Evolutionary conservation across 441 rosid genomes (phyloP).

Genomic region (Aquilaria agallochum): DNA sequence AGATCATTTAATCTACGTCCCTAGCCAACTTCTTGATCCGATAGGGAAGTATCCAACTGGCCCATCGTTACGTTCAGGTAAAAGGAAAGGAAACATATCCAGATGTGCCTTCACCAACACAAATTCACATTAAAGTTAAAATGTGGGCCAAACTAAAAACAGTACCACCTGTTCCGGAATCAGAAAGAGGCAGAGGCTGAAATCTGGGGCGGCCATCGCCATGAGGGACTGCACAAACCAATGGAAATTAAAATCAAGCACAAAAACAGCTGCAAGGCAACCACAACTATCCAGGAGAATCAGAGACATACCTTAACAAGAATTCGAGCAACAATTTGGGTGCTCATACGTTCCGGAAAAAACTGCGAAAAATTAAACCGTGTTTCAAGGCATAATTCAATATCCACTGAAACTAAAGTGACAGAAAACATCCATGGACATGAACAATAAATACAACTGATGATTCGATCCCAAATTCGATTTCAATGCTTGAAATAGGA

Average conservation of each 20-base stretch:
- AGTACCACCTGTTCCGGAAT: slow-evolving; percentile 96
- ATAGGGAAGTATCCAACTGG: no score
- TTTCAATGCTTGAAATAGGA: no score
- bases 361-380: slow-evolving; percentile 41
- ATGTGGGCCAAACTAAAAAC: neutral
- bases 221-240: slow-evolving; percentile 71
- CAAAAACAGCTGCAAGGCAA: no score
- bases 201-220: slow-evolving; percentile 97
- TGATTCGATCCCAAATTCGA: no score
- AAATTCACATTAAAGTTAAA: no score
- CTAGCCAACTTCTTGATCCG: neutral
- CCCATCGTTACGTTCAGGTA: no score
- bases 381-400: neutral
- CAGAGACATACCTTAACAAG: slow-evolving; percentile 61
- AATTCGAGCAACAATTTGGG: slow-evolving; percentile 75
- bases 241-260: neutral
- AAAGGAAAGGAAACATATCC: neutral
- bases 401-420: neutral
- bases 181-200: slow-evolving; percentile 93
- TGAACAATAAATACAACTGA: no score
- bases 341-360: slow-evolving; percentile 90
- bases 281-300: neutral
- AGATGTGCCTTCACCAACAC: no score
- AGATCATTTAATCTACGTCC: neutral
- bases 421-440: neutral